A percentile compares a stretch with the other conserved stretches of the same genome.
Evolutionary conservation across 768 basidiomycete species (phyloP).

Genomic region (Xanthoconium stramineum): DNA sequence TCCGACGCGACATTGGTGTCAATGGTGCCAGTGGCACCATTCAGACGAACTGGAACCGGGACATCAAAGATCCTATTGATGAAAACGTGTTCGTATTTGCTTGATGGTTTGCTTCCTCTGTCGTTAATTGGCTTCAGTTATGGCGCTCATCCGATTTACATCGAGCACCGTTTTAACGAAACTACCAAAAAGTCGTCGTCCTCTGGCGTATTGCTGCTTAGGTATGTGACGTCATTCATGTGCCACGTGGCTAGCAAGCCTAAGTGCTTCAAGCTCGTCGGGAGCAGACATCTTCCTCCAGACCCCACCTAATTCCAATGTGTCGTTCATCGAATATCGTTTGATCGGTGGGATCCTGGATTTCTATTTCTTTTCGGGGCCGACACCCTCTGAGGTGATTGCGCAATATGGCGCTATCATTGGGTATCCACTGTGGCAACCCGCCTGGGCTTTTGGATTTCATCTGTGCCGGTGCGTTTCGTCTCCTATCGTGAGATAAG

Average conservation of each 20-base stretch:
- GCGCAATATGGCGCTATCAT: conserved; percentile 65
- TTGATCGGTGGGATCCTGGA: conserved; percentile 71
- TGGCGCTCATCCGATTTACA: conserved; percentile 63
- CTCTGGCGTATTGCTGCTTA: conserved; percentile 74
- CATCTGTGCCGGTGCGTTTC: conserved; percentile 57
- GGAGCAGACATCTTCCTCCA: conserved; percentile 67
- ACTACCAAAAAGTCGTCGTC: conserved; percentile 48
- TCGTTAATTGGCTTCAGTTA: conserved; percentile 40
- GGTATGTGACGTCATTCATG: conserved; percentile 32
- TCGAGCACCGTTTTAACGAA: conserved; percentile 63
- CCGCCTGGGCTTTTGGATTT: conserved; percentile 73
- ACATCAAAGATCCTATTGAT: conserved; percentile 58
- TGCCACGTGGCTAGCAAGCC: not conserved
- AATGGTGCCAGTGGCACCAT: conserved; percentile 51
- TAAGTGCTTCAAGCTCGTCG: conserved; percentile 42
- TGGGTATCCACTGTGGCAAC: conserved; percentile 67
- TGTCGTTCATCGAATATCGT: conserved; percentile 67
- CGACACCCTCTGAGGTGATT: conserved; percentile 49
- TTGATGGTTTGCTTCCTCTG: conserved; percentile 2
- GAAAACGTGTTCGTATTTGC: conserved; percentile 48
- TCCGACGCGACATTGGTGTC: conserved; percentile 54
- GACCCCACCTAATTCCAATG: conserved; percentile 50
- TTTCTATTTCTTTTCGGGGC: conserved; percentile 70
- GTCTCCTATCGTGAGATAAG: not conserved
- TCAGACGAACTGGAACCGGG: conserved; percentile 66